These are phyloP conservation scores for Fusarium papillatum DNA, from an alignment of 2,329 filamentous ascomycete species.

Conservation along the genomic window DNA sequence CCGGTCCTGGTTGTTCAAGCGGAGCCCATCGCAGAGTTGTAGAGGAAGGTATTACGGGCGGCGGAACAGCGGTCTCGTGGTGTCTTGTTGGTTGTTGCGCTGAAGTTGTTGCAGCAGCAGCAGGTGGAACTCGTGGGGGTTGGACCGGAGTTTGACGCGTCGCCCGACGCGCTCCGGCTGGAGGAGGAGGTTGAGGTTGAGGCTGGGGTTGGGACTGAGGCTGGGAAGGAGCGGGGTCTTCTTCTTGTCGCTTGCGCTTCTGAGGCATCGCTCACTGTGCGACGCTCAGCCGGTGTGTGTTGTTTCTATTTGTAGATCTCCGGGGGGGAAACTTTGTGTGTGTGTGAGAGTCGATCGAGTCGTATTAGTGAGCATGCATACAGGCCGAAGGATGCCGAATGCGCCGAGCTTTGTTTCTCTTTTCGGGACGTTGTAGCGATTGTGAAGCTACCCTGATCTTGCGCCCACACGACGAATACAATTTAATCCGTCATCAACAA, in stretches of 20 bases:
- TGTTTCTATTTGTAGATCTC: neutral
- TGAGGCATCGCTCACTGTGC: conserved; percentile 49
- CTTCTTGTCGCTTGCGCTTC: conserved; percentile 53
- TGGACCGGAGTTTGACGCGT: conserved; percentile 55
- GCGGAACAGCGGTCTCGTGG: conserved; percentile 33
- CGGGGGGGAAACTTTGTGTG: neutral
- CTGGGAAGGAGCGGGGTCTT: conserved; percentile 39
- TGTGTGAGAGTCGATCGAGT: neutral
- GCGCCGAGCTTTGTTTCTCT: neutral
- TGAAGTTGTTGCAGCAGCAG: conserved; percentile 1
- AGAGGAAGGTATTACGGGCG: conserved; percentile 34
- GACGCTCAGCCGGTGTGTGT: conserved; percentile 19
- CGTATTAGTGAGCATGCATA: neutral
- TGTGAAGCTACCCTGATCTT: neutral
- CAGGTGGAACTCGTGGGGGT: conserved; percentile 39
- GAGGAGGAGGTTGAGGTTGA: conserved; percentile 32
- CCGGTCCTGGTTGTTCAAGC: conserved; percentile 39
- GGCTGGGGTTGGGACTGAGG: conserved; percentile 14
- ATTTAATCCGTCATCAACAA: neutral
- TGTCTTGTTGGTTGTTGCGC: conserved; percentile 18
- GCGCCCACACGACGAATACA: neutral
- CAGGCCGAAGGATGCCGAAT: neutral
- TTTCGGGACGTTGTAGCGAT: neutral
- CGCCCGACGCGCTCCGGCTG: conserved; percentile 50
- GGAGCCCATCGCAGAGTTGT: conserved; percentile 42